Evolutionary conservation across 805 yeast genomes (phyloP).

Genomic region (Zygoascus flipseniorum): DNA sequence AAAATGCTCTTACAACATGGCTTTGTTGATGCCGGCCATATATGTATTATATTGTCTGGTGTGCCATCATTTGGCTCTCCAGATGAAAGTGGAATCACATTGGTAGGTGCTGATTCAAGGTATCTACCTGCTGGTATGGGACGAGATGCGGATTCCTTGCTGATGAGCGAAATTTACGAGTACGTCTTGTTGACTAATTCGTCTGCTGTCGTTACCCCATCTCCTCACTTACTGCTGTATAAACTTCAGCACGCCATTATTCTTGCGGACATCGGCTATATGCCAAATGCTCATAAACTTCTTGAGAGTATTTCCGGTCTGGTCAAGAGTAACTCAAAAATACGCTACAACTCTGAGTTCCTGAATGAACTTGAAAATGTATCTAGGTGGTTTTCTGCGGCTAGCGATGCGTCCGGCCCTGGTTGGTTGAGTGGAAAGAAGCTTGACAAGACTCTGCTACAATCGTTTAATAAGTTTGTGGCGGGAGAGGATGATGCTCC

Average conservation of each 20-base stretch:
- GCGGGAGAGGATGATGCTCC: constrained; percentile 65
- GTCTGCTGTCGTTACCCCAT: constrained; percentile 8
- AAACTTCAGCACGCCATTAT: constrained; percentile 61
- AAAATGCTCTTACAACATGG: constrained; percentile 31
- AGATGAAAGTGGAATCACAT: constrained; percentile 16
- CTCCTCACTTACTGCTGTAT: constrained; percentile 48
- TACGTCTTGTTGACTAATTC: constrained; percentile 29
- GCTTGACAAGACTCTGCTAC: constrained; percentile 83
- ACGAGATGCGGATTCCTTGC: constrained; percentile 39
- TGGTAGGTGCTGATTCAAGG: constrained; percentile 22
- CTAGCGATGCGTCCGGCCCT: constrained; percentile 17
- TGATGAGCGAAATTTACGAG: constrained; percentile 68
- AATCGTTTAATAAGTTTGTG: constrained; percentile 67
- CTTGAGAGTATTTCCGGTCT: constrained; percentile 41
- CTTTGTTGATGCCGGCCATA: constrained; percentile 32
- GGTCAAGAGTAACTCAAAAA: constrained; percentile 33
- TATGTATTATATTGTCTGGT: constrained; percentile 28
- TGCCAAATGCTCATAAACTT: constrained; percentile 53
- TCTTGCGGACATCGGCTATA: constrained; percentile 59
- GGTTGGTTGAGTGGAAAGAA: constrained; percentile 54
- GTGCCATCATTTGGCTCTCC: constrained; percentile 22
- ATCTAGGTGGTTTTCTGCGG: constrained; percentile 28
- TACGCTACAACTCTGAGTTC: constrained; percentile 22
- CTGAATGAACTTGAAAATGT: constrained; percentile 39
- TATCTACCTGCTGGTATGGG: constrained; percentile 30